Evolutionary conservation across 331 rosid species (phyloP), one percentile per base, ranked within the genome.

Genomic region (Rosa hybrid): DNA sequence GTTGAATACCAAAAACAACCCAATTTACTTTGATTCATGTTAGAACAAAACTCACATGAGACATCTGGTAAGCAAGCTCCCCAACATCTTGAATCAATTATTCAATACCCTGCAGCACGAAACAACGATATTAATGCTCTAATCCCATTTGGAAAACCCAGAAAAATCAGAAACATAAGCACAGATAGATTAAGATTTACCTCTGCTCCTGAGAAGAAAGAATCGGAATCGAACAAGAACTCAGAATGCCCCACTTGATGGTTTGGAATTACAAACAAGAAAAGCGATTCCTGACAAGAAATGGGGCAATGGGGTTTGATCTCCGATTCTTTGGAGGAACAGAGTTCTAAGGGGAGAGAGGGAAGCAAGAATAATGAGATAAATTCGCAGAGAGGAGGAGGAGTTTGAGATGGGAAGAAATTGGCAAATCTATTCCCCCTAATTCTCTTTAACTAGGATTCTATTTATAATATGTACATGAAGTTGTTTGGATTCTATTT

Each of bases 291-390:
- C 81, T 56, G 21, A 71, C 78, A 67, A 72, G 77, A 34, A 65
- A 85, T 71, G 79, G 20, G 78, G 87, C 18, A 30, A 38, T 67
- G 50, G 27, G 49, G 63, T 85, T 87, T 76, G 68, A 72, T 60
- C 71, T 83, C 80, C 83, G 42, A 82, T 80, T 88, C 90, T 84
- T 78, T 65, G 77, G 49, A 78, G 59, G 82, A 59, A 73, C 75
- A 48, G 78, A 56, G 67, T 21, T 38, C 13, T 4, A 20, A 23
- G 44, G 72, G 12, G 62, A 57, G 18, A 62, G 79, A 83, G 78
- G 60, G 60, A 77, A 59, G 53, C 30, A 69, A 51, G 74, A 27
- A 78, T 65, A 38, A 65, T 44, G 79, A 74, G 81, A 81, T 42
- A 71, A 79, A 83, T 83, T 79, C 86, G 49, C 56, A 62, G 72